Evolutionary conservation across 2,329 filamentous ascomycete genomes (phyloP).

Genomic region (Ophiosphaerella herpotricha): DNA sequence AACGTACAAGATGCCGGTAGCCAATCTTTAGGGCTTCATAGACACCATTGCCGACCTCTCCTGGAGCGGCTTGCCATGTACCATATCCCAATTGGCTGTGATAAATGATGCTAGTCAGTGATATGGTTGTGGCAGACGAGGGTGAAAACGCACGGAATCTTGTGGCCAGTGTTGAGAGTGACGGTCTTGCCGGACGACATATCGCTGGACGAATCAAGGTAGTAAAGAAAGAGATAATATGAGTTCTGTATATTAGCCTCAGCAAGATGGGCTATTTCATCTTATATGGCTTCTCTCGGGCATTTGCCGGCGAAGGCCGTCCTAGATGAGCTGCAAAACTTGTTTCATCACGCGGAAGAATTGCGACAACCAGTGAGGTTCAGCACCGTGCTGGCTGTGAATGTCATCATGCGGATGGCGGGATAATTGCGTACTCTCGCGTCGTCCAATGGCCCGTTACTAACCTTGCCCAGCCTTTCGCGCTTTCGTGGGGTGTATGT

Average conservation of each 20-base stretch:
- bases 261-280: conserved; percentile 8
- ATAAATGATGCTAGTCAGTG: conserved; percentile 52
- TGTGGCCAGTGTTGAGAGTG: conserved; percentile 36
- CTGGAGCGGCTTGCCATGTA: conserved; percentile 42
- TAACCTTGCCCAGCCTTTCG: not conserved
- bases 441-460: conserved; percentile 26
- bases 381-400: conserved; percentile 20
- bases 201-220: conserved; percentile 9
- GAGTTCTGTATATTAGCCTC: not conserved
- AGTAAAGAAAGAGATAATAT: not conserved
- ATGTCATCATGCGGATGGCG: conserved; percentile 18
- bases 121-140: not conserved
- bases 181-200: conserved; percentile 45
- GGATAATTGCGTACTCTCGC: conserved; percentile 30
- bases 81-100: conserved; percentile 51
- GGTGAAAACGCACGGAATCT: conserved; percentile 57
- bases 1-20: conserved; percentile 40
- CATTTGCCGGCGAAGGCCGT: conserved; percentile 11
- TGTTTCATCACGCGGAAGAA: conserved; percentile 18
- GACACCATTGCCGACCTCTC: conserved; percentile 49
- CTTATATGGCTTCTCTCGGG: conserved; percentile 18
- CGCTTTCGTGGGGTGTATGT: conserved; percentile 12
- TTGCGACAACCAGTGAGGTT: conserved; percentile 14
- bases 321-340: conserved; percentile 15
- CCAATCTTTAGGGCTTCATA: conserved; percentile 42